Evolutionary conservation across 116 monocot species (phyloP).

Genomic region (Cymodocea nodosa): DNA sequence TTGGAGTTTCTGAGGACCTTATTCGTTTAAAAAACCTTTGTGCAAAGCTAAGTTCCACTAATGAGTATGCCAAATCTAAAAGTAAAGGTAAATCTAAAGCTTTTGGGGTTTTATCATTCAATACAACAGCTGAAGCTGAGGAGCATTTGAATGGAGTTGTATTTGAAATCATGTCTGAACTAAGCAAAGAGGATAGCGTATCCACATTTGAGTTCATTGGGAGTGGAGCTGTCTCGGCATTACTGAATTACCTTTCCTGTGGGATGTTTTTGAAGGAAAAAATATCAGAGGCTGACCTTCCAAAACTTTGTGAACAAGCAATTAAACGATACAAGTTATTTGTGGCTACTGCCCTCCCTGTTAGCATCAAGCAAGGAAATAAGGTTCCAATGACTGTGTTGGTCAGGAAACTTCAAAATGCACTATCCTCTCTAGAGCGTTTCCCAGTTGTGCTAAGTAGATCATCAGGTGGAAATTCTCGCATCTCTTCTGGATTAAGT

Average conservation of each 20-base stretch:
- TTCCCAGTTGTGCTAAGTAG: slow-evolving; percentile 95
- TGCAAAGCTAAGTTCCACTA: slow-evolving; percentile 43
- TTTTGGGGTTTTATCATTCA: slow-evolving; percentile 29
- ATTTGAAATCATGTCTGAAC: slow-evolving; percentile 62
- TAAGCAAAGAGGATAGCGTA: slow-evolving; percentile 82
- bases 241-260: slow-evolving; percentile 90
- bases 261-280: slow-evolving; percentile 78
- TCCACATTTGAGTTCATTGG: slow-evolving; percentile 99
- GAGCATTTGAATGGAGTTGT: slow-evolving; percentile 46
- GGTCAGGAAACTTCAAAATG: slow-evolving; percentile 86
- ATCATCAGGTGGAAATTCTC: slow-evolving; percentile 59
- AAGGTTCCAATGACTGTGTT: slow-evolving; percentile 60
- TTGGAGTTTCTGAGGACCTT: slow-evolving; percentile 75
- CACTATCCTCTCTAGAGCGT: slow-evolving; percentile 82
- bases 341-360: slow-evolving; percentile 46
- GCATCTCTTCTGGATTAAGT: slow-evolving; percentile 72
- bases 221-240: slow-evolving; percentile 81
- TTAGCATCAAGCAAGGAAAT: slow-evolving; percentile 20
- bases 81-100: slow-evolving; percentile 79
- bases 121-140: slow-evolving; percentile 40
- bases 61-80: slow-evolving; percentile 52
- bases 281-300: slow-evolving; percentile 47
- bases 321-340: slow-evolving; percentile 73
- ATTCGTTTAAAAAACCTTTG: slow-evolving; percentile 70
- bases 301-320: slow-evolving; percentile 71